phyloP scores from a whole-genome alignment of 2,329 filamentous ascomycete species.

The Fusarium begoniae region DNA sequence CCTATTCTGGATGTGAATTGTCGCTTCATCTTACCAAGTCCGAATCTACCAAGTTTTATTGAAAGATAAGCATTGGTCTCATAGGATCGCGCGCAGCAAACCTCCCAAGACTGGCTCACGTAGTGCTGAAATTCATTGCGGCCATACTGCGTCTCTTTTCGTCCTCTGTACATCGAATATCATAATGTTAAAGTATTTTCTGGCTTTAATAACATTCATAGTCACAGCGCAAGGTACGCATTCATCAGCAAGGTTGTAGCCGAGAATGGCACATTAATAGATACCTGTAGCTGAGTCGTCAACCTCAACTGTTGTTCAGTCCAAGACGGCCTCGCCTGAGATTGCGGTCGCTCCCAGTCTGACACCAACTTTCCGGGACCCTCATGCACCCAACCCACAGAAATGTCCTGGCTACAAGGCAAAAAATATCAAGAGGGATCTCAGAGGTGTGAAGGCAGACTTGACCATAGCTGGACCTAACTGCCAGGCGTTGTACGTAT shows the following conservation, averaged over 20 bases:
- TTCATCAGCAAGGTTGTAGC: accelerated
- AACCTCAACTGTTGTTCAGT: neutral
- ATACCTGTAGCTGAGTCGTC: neutral
- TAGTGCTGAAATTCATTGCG: neutral
- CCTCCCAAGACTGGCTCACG: neutral
- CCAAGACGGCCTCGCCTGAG: neutral
- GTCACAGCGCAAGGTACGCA: neutral
- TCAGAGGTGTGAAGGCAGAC: neutral
- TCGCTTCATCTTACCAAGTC: neutral
- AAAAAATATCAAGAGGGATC: neutral
- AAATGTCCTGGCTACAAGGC: neutral
- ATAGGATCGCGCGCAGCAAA: neutral
- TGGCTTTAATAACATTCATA: neutral
- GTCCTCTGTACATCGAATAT: neutral
- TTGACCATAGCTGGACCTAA: neutral
- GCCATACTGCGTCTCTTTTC: too few species aligned
- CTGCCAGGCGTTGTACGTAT: neutral
- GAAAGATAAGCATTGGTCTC: neutral
- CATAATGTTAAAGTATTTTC: neutral
- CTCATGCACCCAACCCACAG: neutral
- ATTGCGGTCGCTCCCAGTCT: neutral
- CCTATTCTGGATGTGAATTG: neutral
- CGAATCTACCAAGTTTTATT: accelerated
- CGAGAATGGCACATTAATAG: neutral
- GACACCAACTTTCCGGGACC: neutral